A percentile compares a stretch with the other conserved stretches of the same genome.
phyloP scores from a whole-genome alignment of 73 alveolate genomes.

The Paramecium primaurelia region DNA sequence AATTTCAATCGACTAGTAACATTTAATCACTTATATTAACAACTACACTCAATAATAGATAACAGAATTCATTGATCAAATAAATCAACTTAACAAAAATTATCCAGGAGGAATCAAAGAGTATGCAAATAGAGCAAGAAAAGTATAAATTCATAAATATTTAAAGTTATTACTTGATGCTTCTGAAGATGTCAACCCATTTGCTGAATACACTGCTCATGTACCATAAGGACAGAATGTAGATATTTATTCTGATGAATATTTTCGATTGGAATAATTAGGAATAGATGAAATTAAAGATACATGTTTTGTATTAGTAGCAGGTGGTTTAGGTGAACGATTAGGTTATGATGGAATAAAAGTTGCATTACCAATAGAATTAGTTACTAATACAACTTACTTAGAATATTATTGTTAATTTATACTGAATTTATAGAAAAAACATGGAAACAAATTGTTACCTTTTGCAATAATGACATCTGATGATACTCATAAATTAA shows the following conservation, averaged over 20 bases:
- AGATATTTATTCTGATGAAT: constrained; percentile 69
- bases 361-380: constrained; percentile 90
- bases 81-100: constrained; percentile 44
- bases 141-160: neutral
- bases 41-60: neutral
- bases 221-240: constrained; percentile 88
- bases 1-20: neutral
- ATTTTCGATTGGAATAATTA: constrained; percentile 72
- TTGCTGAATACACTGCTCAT: constrained; percentile 80
- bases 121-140: constrained; percentile 90
- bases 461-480: constrained; percentile 97
- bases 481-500: constrained; percentile 87
- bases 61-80: neutral
- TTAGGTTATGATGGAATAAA: constrained; percentile 96
- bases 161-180: constrained; percentile 76
- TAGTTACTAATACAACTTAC: constrained; percentile 80
- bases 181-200: constrained; percentile 89
- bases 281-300: constrained; percentile 83
- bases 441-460: constrained; percentile 63
- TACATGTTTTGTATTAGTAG: constrained; percentile 94
- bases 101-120: constrained; percentile 95
- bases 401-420: constrained; percentile 81
- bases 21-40: neutral
- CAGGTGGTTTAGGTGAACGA: constrained; percentile 99
- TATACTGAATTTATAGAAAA: constrained; percentile 80